A percentile compares a stretch with the other conserved stretches of the same genome.
phyloP scores from a whole-genome alignment of 352 stramenopile species.

The Phytophthora capsici region DNA sequence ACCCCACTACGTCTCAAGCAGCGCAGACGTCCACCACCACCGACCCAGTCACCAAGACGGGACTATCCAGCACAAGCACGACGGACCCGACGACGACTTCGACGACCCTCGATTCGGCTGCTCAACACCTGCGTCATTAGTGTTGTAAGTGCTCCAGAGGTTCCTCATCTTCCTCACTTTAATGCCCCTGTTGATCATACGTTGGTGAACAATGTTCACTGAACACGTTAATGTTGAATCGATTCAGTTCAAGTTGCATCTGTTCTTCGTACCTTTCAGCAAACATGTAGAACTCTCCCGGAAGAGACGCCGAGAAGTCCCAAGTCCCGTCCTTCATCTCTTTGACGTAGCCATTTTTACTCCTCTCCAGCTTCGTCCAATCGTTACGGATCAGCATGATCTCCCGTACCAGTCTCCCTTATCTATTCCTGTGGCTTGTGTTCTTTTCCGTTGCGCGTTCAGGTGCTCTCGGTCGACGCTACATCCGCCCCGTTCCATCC shows the following conservation, averaged over 20 bases:
- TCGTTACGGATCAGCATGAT: conserved; percentile 26
- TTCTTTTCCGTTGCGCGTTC: conserved; percentile 11
- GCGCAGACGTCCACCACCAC: conserved; percentile 3
- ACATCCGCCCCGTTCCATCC: conserved; percentile 9
- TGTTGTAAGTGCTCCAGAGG: not conserved
- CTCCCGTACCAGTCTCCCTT: not conserved
- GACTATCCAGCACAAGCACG: not conserved
- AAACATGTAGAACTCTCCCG: not conserved
- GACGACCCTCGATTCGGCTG: conserved; percentile 10
- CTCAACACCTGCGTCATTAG: conserved; percentile 16
- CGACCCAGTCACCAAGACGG: conserved; percentile 15
- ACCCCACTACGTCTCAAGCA: not conserved
- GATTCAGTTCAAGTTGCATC: no score
- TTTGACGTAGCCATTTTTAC: not conserved
- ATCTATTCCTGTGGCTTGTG: conserved; percentile 17
- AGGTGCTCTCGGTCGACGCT: conserved; percentile 21
- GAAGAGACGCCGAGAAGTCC: not conserved
- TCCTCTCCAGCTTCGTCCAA: conserved; percentile 16
- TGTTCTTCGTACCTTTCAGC: no score
- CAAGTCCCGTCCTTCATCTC: not conserved
- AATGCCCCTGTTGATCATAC: no score
- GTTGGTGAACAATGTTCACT: no score
- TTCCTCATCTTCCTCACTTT: not conserved
- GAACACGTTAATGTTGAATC: not conserved
- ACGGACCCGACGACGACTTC: conserved; percentile 8